Evolutionary conservation across 805 yeast genomes (phyloP), one percentile per base, ranked within the genome.

Genomic region (Torulaspora gathmanii): DNA sequence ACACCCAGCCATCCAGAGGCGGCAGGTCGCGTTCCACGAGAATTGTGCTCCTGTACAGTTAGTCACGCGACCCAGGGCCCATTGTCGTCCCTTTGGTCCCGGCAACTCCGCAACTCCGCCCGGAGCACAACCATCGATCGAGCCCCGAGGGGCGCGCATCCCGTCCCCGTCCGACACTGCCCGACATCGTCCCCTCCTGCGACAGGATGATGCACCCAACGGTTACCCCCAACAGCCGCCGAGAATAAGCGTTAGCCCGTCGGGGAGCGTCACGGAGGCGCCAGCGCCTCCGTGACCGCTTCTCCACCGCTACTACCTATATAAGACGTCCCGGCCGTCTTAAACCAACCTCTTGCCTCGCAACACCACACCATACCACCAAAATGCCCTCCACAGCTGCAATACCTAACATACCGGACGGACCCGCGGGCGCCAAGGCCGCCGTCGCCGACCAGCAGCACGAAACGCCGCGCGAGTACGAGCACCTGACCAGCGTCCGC

Each of bases 401-500:
- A 27, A 29, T 23, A 29, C 15, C 41, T 28, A n/a, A 19, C 20
- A 29, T 33, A n/a, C 23, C 17, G 15, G 31, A 38, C 31, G 23
- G 16, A 22, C 26, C 41, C 11, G 31, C 12, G 15, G 40, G 15
- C 20, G 20, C 26, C 22, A 29, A 20, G 34, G 19, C 33, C 23
- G 19, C 17, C 10, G n/a, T 16, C 12, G 34, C 38, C 22, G 41
- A 40, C 12, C 45, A 41, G 20, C 44, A 44, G 26, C 26, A 28
- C 20, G 42, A 38, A 5, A 35, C 46, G 19, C 36, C 43, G 11
- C 44, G 45, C 33, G 60, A 60, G 36, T 54, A 58, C 37, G 63
- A 60, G 45, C 65, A 62, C 47, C 45, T 62, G 43, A 61, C 65
- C 13, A 44, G 46, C 25, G 65, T 60, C 5, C 40, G 47, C 11